Conservation (phyloP, 331 rosid genomes). For the Acacia pycnantha region DNA sequence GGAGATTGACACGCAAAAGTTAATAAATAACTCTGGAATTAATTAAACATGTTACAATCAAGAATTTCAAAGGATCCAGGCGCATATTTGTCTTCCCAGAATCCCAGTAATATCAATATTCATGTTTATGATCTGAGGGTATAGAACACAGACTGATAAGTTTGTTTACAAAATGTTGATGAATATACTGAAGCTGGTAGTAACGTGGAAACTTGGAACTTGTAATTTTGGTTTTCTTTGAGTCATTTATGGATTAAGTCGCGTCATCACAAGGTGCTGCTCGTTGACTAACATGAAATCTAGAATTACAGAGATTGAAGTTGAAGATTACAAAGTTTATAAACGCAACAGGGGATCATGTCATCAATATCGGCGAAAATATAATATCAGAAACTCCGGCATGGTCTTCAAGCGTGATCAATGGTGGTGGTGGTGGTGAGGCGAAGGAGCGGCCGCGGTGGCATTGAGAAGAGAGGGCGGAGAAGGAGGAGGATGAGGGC, state of each 20-base stretch:
- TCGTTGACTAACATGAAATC: not conserved
- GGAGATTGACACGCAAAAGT: not conserved
- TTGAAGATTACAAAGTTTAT: not conserved
- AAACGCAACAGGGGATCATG: not conserved
- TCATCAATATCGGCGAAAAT: not conserved
- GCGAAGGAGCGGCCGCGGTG: slow-evolving; percentile 42
- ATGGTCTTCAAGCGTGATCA: not conserved
- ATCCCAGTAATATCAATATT: not conserved
- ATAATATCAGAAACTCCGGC: not conserved
- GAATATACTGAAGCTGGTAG: not conserved
- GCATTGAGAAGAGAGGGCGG: slow-evolving; percentile 29
- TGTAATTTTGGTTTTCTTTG: not conserved
- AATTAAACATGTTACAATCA: not conserved
- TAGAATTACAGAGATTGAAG: not conserved
- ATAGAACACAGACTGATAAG: not conserved
- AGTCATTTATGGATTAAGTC: not conserved
- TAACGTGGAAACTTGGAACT: not conserved
- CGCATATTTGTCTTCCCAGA: not conserved
- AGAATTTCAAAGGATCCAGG: not conserved
- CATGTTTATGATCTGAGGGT: not conserved
- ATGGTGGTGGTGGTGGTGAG: slow-evolving; percentile 33
- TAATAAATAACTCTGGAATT: not conserved
- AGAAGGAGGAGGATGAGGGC: slow-evolving; percentile 36
- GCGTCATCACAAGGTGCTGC: not conserved
- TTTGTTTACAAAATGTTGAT: not conserved